These are phyloP conservation scores for Nannochloropsis salina DNA, from an alignment of 108 stramenopile genomes.

Conservation along the genomic window DNA sequence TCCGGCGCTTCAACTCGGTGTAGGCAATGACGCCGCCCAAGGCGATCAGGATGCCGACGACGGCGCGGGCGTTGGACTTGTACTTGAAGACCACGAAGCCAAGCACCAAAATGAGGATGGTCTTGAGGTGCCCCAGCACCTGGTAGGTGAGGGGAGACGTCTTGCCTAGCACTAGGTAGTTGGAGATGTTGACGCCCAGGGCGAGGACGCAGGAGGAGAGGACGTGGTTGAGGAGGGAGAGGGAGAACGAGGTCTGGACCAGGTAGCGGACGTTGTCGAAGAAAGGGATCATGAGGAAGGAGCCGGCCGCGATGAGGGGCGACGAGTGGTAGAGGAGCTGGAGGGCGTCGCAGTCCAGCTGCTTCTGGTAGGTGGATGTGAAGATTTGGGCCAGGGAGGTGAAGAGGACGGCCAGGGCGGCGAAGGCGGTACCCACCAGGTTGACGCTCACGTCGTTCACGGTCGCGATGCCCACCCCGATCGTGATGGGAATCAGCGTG, in stretches of 20 bases:
- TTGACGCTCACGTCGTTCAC: conserved; percentile 34
- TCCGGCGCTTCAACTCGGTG: conserved; percentile 26
- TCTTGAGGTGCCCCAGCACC: conserved; percentile 43
- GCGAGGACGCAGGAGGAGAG: conserved; percentile 37
- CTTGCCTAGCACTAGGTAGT: conserved; percentile 46
- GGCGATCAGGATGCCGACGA: conserved; percentile 24
- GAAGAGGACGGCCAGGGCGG: conserved; percentile 26
- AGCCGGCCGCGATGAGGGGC: conserved; percentile 39
- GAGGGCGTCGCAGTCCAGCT: conserved; percentile 27
- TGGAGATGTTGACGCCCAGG: conserved; percentile 44
- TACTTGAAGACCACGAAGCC: conserved; percentile 29
- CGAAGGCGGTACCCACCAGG: conserved; percentile 25
- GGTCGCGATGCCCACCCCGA: conserved; percentile 35
- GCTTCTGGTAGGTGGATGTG: conserved; percentile 43
- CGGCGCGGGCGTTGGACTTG: background rate
- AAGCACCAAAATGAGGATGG: conserved; percentile 33
- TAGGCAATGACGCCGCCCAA: conserved; percentile 25
- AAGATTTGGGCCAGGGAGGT: conserved; percentile 36
- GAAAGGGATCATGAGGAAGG: conserved; percentile 32
- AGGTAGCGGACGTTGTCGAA: conserved; percentile 36
- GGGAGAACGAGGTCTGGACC: background rate
- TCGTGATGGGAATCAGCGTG: conserved; percentile 34
- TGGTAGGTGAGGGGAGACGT: conserved; percentile 49
- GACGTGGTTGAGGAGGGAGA: background rate
- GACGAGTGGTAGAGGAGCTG: conserved; percentile 46